These are phyloP conservation scores for Sporothrix luriei DNA, from an alignment of 2,329 filamentous ascomycete genomes.

Conservation along the genomic window DNA sequence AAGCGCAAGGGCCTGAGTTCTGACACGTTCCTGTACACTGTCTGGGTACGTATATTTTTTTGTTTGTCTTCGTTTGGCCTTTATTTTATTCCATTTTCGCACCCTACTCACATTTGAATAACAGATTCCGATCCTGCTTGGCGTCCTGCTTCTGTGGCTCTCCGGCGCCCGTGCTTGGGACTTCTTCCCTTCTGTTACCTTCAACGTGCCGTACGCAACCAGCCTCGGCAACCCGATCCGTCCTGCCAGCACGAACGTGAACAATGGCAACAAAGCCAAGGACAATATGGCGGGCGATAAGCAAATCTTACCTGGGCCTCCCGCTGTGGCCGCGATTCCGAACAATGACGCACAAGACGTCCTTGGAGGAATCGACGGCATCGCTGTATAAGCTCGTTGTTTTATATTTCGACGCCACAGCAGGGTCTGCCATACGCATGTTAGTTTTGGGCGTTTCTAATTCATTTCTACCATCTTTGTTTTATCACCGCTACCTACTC, in stretches of 20 bases:
- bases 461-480: background rate
- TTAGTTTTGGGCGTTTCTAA: background rate
- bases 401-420: background rate
- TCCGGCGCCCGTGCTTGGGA: constrained; percentile 34
- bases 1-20: constrained; percentile 65
- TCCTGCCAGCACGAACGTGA: constrained; percentile 15
- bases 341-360: constrained; percentile 23
- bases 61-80: background rate
- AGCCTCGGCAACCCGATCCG: constrained; percentile 33
- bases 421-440: background rate
- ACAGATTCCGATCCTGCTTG: constrained; percentile 36
- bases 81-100: background rate
- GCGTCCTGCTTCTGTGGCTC: constrained; percentile 36
- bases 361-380: constrained; percentile 15
- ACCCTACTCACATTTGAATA: background rate
- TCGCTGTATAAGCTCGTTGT: constrained; percentile 4
- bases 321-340: constrained; percentile 23
- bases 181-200: constrained; percentile 34
- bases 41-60: constrained; percentile 58
- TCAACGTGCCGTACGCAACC: constrained; percentile 36
- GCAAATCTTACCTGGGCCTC: constrained; percentile 21
- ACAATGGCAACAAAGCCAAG: constrained; percentile 6
- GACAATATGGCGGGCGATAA: background rate
- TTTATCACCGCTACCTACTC: background rate
- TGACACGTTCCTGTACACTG: constrained; percentile 67